phyloP scores from a whole-genome alignment of 805 yeast genomes.

The Saccharomycopsis synnaedendra region DNA sequence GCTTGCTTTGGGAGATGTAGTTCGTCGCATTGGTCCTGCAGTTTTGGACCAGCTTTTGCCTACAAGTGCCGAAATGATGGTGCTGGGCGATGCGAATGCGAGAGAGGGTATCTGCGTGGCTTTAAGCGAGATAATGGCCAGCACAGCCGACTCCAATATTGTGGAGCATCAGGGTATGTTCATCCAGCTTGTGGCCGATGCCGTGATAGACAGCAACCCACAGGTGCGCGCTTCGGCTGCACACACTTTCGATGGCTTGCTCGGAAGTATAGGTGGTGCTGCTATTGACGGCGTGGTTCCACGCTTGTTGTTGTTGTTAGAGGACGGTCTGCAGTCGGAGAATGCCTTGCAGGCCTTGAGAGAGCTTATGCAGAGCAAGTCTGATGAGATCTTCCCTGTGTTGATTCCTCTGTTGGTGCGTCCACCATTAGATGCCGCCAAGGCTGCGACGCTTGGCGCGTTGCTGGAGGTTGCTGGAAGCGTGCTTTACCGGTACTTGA shows the following conservation, averaged over 20 bases:
- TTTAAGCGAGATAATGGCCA: constrained; percentile 68
- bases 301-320: constrained; percentile 59
- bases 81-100: constrained; percentile 63
- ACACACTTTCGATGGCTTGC: constrained; percentile 77
- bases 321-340: constrained; percentile 46
- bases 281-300: constrained; percentile 90
- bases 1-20: constrained; percentile 86
- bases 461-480: constrained; percentile 85
- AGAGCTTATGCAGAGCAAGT: constrained; percentile 83
- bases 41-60: constrained; percentile 81
- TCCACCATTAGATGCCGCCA: constrained; percentile 72
- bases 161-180: constrained; percentile 54
- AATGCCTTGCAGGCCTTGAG: constrained; percentile 78
- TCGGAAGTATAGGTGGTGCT: constrained; percentile 66
- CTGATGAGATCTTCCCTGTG: constrained; percentile 89
- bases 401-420: constrained; percentile 74
- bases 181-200: constrained; percentile 63
- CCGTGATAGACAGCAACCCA: constrained; percentile 64
- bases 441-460: constrained; percentile 80
- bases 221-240: constrained; percentile 88
- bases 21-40: constrained; percentile 83
- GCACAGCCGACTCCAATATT: constrained; percentile 53
- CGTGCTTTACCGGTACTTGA: constrained; percentile 62
- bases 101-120: constrained; percentile 97
- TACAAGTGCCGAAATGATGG: constrained; percentile 53